Evolutionary conservation across 352 stramenopile species (phyloP), one percentile per base, ranked within the genome.

Genomic region (Pythium oligandrum): DNA sequence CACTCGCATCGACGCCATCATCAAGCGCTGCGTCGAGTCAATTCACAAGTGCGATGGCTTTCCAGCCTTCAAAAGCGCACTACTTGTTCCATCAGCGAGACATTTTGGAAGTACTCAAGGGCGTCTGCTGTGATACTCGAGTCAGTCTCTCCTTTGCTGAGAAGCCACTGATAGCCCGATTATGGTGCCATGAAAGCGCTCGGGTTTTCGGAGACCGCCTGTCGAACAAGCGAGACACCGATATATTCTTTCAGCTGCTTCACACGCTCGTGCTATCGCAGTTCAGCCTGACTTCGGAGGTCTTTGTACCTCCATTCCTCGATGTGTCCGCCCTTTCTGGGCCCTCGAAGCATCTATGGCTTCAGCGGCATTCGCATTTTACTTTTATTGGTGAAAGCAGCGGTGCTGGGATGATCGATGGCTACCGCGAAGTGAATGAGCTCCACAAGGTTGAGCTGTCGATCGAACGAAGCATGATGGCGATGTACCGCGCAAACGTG

Each of bases 121-220:
- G 50, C 31, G 69, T 86, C 6, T 87, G 59, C 50, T 72, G 59
- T 40, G 64, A 78, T 8, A 57, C 64, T 12, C 69, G 57, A 6
- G 54, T 70, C n/a, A 51, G 61, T 2, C 34, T 78, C 4, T 51
- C 64, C 1, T 40, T 77, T 3, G 54, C 63, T 1, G 78, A 89
- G 11, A 90, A 89, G 48, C 54, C 71, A 0, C 37, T 57, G 3
- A 40, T 90, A 1, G 72, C 76, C 47, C 75, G 82, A 10, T 60
- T 88, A 6, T 92, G 82, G 82, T 87, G 78, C 51, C 82, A 92
- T 48, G 82, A 92, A 59, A 74, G 62, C 7, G 59, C 70, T 3
- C 73, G 82, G 1, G 55, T 80, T 1, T 71, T 88, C 12, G 65
- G 71, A 8, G 82, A 92, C 50, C 63, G 72, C 5, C 57, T 89